Base-by-base conservation (phyloP, 1,284 basidiomycete genomes). In the Papiliotrema nemorosa region DNA sequence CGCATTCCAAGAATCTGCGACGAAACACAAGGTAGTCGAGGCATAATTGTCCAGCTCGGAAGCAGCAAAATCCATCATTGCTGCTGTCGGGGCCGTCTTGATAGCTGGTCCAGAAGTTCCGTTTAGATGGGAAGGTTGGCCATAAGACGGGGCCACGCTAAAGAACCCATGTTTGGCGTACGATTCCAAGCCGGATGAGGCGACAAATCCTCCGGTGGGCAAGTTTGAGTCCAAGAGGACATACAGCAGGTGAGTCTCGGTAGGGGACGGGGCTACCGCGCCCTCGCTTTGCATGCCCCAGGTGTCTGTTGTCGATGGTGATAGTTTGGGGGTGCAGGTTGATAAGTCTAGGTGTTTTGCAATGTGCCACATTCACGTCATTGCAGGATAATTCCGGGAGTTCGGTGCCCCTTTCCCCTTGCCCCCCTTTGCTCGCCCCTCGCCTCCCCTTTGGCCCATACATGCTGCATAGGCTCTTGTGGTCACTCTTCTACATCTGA, bases 161-260 rank as follows among this genome's bases (percentile, higher is more conserved):
- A 84, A 74, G 62, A 93, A 87, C 0, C 91, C 93, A 71, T 98
- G 94, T 34, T 88, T 85, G 29, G 82, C 75, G 67, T 85, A 93
- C 0, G 90, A 90, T 68, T 98, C 94, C 49, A 97, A 81, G 1
- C 94, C 94, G 1, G 90, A 84, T 0, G 85, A 84, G 82, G 90
- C 96, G 82, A 97, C 90, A 78, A 97, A 97, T 82, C 88, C 93
- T 81, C 97, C 96, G 62, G 86, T 97, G 9, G 94, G 94, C 44
- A 98, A 82, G 77, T 98, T 97, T 24, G 90, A 84, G 76, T 94
- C 90, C 29, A 88, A 86, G 72, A 98, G 92, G 52, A 73, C 59
- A 59, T 67, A 74, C 29, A 75, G 62, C 37, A 72, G 60, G 55
- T 75, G 73, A 2, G 31, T 6, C 45, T 47, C 45, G 10, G 36